phyloP scores from a whole-genome alignment of 257 asterid genomes.

The Solanum peruvianum region DNA sequence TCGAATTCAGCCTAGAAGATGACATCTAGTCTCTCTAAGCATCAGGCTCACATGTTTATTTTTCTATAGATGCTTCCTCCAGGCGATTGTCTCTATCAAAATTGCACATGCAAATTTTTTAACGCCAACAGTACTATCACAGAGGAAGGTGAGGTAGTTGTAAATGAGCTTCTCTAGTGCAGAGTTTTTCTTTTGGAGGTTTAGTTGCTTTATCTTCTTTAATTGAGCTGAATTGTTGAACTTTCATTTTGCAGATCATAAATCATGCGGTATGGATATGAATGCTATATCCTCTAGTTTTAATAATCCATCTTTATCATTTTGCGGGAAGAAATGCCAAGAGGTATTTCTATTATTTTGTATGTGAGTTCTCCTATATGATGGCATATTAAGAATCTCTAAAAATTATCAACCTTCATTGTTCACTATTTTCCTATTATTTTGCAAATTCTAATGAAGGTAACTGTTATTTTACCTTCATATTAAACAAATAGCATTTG shows the following conservation, averaged over 20 bases:
- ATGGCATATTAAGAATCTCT: not conserved
- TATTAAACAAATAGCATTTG: not conserved
- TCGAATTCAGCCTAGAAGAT: too few species aligned
- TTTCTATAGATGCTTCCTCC: too few species aligned
- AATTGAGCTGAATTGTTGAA: conserved; percentile 3
- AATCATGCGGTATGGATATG: conserved; percentile 41
- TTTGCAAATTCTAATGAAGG: not conserved
- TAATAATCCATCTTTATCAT: conserved; percentile 23
- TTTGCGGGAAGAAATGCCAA: conserved; percentile 70
- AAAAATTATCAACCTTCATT: not conserved
- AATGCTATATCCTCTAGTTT: conserved; percentile 28
- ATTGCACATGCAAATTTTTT: too few species aligned
- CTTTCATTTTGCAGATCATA: conserved; percentile 49
- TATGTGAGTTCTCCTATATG: not conserved
- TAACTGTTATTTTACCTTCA: not conserved
- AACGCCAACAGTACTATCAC: too few species aligned
- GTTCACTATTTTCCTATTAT: not conserved
- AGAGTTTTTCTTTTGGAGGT: not conserved
- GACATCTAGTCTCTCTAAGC: too few species aligned
- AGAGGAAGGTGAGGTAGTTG: too few species aligned
- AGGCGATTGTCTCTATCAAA: too few species aligned
- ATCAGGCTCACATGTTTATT: too few species aligned
- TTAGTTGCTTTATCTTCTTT: not conserved
- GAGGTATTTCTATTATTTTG: conserved; percentile 42
- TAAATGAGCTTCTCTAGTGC: too few species aligned